phyloP scores from a whole-genome alignment of 2,329 filamentous ascomycete species.

The Paecilomyces sp. region DNA sequence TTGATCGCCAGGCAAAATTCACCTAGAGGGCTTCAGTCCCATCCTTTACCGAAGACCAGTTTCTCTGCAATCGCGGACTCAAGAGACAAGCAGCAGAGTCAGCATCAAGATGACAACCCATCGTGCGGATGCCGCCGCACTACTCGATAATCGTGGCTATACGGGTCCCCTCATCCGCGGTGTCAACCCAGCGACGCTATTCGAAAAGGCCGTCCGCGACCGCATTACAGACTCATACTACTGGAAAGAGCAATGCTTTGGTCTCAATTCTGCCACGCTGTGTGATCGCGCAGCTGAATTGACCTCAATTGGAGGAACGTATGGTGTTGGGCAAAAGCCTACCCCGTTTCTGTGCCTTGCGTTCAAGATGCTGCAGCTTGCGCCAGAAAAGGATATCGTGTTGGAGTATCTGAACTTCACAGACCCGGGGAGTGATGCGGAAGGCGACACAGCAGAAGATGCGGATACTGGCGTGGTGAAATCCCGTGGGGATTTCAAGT shows the following conservation, averaged over 20 bases:
- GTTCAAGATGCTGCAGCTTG: slow-evolving; percentile 88
- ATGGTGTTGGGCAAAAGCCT: slow-evolving; percentile 75
- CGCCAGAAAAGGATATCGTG: slow-evolving; percentile 70
- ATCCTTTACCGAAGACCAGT: neutral
- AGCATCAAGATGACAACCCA: slow-evolving; percentile 43
- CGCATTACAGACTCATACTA: slow-evolving; percentile 94
- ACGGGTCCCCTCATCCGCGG: slow-evolving; percentile 70
- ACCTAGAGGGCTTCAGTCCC: neutral
- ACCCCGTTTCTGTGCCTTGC: slow-evolving; percentile 86
- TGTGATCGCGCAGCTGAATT: slow-evolving; percentile 86
- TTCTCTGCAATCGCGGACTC: neutral
- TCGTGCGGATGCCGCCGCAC: slow-evolving; percentile 66
- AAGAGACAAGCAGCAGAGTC: neutral
- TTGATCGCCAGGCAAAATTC: neutral
- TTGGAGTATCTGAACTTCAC: slow-evolving; percentile 71
- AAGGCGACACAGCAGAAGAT: slow-evolving; percentile 15
- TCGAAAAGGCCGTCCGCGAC: slow-evolving; percentile 93
- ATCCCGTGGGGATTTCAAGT: slow-evolving; percentile 51
- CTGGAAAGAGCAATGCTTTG: slow-evolving; percentile 99
- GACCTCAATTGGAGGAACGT: slow-evolving; percentile 78
- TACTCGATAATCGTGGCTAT: slow-evolving; percentile 88
- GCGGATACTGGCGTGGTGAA: slow-evolving; percentile 24
- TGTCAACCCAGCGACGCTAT: slow-evolving; percentile 88
- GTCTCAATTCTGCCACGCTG: slow-evolving; percentile 71
- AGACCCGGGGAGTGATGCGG: slow-evolving; percentile 56